These are phyloP conservation scores for Clohesyomyces aquaticus DNA, from an alignment of 495 filamentous ascomycete genomes.

Conservation along the genomic window DNA sequence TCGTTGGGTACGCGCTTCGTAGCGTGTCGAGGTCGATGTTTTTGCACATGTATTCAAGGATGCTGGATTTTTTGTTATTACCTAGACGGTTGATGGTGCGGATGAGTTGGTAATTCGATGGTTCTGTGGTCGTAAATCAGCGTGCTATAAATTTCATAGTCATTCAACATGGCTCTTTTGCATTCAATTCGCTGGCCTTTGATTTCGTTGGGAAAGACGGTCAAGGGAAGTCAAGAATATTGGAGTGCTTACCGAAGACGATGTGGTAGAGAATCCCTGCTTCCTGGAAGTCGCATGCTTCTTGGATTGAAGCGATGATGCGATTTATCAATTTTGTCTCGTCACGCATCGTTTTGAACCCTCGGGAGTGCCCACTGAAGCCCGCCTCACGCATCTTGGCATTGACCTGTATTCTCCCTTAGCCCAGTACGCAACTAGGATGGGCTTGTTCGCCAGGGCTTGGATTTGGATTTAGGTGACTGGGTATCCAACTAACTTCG, in stretches of 20 bases:
- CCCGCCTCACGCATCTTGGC: not conserved
- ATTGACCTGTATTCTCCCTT: not conserved
- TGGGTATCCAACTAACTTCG: not conserved
- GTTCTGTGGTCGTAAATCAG: not conserved
- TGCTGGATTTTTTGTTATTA: not conserved
- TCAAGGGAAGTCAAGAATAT: not conserved
- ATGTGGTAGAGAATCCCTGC: conserved; percentile 1
- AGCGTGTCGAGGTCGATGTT: not conserved
- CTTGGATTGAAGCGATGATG: not conserved
- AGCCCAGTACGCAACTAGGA: not conserved
- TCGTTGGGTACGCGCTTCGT: not conserved
- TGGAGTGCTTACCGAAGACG: not conserved
- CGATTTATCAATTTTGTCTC: not conserved
- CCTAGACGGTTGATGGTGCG: not conserved
- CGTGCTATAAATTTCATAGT: not conserved
- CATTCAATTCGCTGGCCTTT: not conserved
- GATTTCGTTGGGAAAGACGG: not conserved
- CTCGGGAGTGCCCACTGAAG: not conserved
- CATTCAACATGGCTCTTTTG: not conserved
- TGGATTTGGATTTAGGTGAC: not conserved
- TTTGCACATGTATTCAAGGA: not conserved
- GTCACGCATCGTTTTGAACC: not conserved
- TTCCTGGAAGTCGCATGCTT: not conserved
- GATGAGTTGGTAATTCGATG: not conserved
- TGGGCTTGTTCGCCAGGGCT: not conserved